A percentile compares a stretch with the other conserved stretches of the same genome.
Conservation (phyloP, 2,329 filamentous ascomycete species). For the Pseudogymnoascus sp. region DNA sequence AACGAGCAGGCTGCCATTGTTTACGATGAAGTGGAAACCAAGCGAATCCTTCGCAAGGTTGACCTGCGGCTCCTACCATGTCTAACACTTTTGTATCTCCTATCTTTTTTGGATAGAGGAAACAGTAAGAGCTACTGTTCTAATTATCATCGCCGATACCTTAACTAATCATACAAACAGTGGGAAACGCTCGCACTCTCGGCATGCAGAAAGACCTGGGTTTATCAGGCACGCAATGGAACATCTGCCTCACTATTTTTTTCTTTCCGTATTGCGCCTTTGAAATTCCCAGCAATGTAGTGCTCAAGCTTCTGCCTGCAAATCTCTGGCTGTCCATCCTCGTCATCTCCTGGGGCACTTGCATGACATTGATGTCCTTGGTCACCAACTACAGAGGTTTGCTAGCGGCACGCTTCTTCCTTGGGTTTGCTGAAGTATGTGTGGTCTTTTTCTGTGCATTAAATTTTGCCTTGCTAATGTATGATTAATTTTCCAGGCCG, state of each 20-base stretch:
- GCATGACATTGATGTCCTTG: constrained; percentile 49
- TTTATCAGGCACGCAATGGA: constrained; percentile 11
- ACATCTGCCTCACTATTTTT: constrained; percentile 40
- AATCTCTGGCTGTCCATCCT: constrained; percentile 40
- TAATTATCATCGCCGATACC: background rate
- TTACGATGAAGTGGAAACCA: constrained; percentile 13
- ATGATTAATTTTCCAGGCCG: constrained; percentile 2
- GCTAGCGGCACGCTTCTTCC: constrained; percentile 54
- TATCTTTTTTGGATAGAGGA: constrained; percentile 45
- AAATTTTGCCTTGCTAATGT: background rate
- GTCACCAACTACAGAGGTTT: constrained; percentile 53
- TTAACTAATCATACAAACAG: background rate
- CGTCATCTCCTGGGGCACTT: constrained; percentile 28
- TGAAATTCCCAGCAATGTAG: constrained; percentile 44
- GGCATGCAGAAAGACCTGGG: constrained; percentile 13
- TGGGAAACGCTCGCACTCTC: constrained; percentile 13
- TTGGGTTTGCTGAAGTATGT: constrained; percentile 41
- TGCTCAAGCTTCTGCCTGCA: constrained; percentile 44
- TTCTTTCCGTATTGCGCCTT: constrained; percentile 43
- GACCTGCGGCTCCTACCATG: constrained; percentile 45
- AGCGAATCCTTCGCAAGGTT: constrained; percentile 39
- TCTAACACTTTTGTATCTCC: constrained; percentile 46
- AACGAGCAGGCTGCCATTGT: background rate
- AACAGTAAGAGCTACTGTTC: constrained; percentile 27
- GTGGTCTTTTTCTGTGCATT: background rate